Base-by-base conservation (phyloP, 352 stramenopile species). In the Saprolegnia diclina region DNA sequence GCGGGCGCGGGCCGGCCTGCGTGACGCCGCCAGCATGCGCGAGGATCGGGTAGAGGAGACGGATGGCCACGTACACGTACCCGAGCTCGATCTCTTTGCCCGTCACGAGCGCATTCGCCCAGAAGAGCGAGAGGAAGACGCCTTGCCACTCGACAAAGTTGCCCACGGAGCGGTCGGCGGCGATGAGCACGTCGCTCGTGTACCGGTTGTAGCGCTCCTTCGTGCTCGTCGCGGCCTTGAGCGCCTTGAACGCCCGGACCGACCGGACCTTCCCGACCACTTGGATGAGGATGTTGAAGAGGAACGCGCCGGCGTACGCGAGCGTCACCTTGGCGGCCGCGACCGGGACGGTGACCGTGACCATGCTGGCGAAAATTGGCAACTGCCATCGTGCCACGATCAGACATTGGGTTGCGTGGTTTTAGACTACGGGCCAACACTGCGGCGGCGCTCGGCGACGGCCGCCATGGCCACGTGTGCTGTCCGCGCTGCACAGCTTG, bases 91-190 rank as follows among this genome's bases (percentile, higher is more conserved):
- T 35, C 16, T 61, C 63, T 7, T 69, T 69, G 21, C 63, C 63
- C 13, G 46, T 52, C 11, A 69, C 63, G 16, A 69, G 22, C 5
- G 63, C 63, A 55, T 69, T 61, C n/a, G 63, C 54, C 63, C 63
- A 69, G 21, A 69, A 69, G 37, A 69, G 46, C 11, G 45, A 16
- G 19, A 69, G 37, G 44, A 69, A 69, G 5, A 40, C 61, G 35
- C 63, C 44, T 62, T 69, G 63, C 63, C 63, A 69, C 32, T 69
- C 63, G 45, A 69, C 63, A 46, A 69, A 69, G 53, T 69, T 69
- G 32, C 63, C 63, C 26, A 69, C 63, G 11, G 63, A 69, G 19
- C 63, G 48, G 21, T 69, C 63, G 21, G 50, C 45, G 3, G 63
- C 44, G 11, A 69, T 19, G 45, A 69, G 62, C 16, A 57, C 18